Evolutionary conservation across 176 grass and related monocot genomes (phyloP), one percentile per base, ranked within the genome.

Genomic region (Oryza glumipatula): DNA sequence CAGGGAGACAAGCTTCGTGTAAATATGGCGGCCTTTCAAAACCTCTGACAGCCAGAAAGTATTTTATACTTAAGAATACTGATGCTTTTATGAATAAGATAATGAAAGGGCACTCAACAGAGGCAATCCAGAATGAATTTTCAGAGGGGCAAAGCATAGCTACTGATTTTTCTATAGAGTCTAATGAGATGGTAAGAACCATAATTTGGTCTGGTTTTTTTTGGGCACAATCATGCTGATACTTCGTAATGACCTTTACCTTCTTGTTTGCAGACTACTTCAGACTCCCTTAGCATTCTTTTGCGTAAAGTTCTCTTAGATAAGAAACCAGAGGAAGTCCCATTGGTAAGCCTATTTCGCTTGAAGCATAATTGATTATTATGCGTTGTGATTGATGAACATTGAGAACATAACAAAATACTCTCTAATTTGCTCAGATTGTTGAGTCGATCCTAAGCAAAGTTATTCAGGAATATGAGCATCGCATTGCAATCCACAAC

Each of bases 321-420:
- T 76, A 98, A 92, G 84, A 95, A 92, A 89, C 89, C 93, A 38
- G 91, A 98, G 83, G 93, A 98, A 93, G 69, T 95, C 48, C 91
- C 96, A 47, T n/a, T 74, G 85, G 96, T 98, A 58, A 78, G 84
- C 9, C 10, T 91, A 81, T 7, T 84, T 73, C 80, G 7, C 26
- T 79, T 90, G 60, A 80, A 49, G 75, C 38, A 67, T 61, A 41
- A 4, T 4, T 26, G 9, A 28, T 56, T 26, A 5, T 77, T 41
- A 74, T 88, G 56, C 1, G 73, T 22, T 68, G 2, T 77, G 39
- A 24, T 64, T 78, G 24, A 46, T 89, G 14, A 19, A 69, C 19
- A 82, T 51, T 23, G 68, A 81, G 23, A 49, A 26, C 70, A n/a
- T 67, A 86, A 77, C 28, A 17, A 78, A 51, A 87, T 3, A 76